phyloP scores from a whole-genome alignment of 768 basidiomycete species.

The Clathrus columnatus region DNA sequence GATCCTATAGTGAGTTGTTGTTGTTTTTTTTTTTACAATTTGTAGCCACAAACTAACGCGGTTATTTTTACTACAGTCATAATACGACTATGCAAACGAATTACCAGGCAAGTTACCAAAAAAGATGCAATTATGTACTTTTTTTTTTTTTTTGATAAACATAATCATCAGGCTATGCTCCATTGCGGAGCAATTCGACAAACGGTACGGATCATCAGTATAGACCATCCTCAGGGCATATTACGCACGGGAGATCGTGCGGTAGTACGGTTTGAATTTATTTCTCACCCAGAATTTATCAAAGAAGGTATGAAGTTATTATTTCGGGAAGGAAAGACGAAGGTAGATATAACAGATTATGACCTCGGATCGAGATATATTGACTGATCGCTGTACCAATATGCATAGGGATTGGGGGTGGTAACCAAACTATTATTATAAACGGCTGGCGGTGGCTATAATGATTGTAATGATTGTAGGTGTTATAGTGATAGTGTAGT shows the following conservation, averaged over 20 bases:
- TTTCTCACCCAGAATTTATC: slow-evolving; percentile 84
- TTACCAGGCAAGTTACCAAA: slow-evolving; percentile 58
- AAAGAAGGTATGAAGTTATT: slow-evolving; percentile 91
- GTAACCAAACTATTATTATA: slow-evolving; percentile 18
- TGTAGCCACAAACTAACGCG: neutral
- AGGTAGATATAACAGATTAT: slow-evolving; percentile 38
- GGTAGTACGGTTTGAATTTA: slow-evolving; percentile 91
- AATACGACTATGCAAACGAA: slow-evolving; percentile 90
- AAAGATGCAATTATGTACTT: slow-evolving; percentile 1
- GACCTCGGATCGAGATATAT: neutral
- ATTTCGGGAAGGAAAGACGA: slow-evolving; percentile 94
- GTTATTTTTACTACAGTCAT: slow-evolving; percentile 40
- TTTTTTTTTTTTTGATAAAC: no score
- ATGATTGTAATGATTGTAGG: no score
- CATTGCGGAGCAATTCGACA: slow-evolving; percentile 90
- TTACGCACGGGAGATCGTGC: slow-evolving; percentile 93
- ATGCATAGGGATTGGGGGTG: slow-evolving; percentile 19
- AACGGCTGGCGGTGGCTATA: neutral
- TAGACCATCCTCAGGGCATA: slow-evolving; percentile 84
- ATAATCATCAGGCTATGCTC: slow-evolving; percentile 66
- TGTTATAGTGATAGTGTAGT: no score
- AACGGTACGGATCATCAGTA: slow-evolving; percentile 82
- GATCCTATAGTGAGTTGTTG: slow-evolving; percentile 68
- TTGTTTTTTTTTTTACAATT: neutral
- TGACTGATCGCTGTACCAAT: neutral